These are phyloP conservation scores for Eimeria sp. DNA, from an alignment of 169 alveolate species.

Conservation along the genomic window DNA sequence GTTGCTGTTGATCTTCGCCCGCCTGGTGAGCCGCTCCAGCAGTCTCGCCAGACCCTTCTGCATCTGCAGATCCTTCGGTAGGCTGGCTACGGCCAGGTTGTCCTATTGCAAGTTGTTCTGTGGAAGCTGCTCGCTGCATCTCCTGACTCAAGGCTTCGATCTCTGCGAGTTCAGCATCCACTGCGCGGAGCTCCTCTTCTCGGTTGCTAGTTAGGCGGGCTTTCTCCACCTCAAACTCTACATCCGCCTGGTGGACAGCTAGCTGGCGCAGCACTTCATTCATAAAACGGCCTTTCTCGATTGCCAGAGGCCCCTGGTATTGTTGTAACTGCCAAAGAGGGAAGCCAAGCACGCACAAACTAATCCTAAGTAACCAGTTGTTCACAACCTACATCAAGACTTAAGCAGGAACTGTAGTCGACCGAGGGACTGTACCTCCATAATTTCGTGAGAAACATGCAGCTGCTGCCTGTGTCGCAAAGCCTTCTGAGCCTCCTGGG, in stretches of 20 bases:
- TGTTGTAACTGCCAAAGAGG: slow-evolving; percentile 49
- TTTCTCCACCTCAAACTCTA: background rate
- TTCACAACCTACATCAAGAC: no score
- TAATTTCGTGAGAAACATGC: slow-evolving; percentile 53
- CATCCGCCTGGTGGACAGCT: slow-evolving; percentile 49
- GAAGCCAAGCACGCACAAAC: background rate
- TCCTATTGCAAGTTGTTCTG: background rate
- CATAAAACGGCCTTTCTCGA: slow-evolving; percentile 28
- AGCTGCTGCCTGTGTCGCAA: slow-evolving; percentile 57
- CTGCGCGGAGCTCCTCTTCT: slow-evolving; percentile 43
- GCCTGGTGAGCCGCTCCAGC: background rate
- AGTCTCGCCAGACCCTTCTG: background rate
- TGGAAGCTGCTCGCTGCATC: background rate
- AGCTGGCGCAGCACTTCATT: slow-evolving; percentile 46
- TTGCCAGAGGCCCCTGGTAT: slow-evolving; percentile 53
- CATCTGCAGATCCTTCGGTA: background rate
- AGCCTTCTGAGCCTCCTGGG: slow-evolving; percentile 14
- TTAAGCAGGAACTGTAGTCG: background rate
- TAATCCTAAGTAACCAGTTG: background rate
- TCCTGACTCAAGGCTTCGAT: background rate
- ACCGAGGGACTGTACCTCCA: slow-evolving; percentile 7
- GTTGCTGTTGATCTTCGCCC: background rate
- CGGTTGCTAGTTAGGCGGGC: background rate
- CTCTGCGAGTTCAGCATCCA: slow-evolving; percentile 47
- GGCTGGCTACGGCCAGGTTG: background rate